Evolutionary conservation across 331 rosid species (phyloP).

Genomic region (Acacia concinna): DNA sequence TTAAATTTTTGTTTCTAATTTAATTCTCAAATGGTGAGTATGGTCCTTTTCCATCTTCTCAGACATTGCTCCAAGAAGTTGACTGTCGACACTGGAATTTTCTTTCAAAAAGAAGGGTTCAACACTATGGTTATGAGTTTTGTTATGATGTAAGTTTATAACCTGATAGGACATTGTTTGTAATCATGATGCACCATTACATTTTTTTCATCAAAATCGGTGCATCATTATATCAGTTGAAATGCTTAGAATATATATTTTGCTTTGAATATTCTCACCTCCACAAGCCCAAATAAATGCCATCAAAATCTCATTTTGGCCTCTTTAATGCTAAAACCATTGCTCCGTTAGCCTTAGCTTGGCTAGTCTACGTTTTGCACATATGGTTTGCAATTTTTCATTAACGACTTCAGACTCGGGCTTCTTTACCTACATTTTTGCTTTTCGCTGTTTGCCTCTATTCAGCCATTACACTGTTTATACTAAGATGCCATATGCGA

Average conservation of each 20-base stretch:
- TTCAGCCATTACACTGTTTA: not conserved
- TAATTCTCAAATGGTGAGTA: not conserved
- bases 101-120: slow-evolving; percentile 91
- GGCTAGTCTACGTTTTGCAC: not conserved
- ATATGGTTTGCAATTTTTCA: not conserved
- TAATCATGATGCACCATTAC: not conserved
- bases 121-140: slow-evolving; percentile 92
- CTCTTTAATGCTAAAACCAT: not conserved
- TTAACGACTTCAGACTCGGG: not conserved
- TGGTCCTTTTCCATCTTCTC: slow-evolving; percentile 27
- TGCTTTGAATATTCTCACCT: not conserved
- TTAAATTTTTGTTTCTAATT: not conserved
- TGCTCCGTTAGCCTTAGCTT: not conserved
- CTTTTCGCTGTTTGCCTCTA: not conserved
- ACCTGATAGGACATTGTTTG: not conserved
- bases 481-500: not conserved
- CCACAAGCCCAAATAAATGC: not conserved
- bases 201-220: not conserved
- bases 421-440: not conserved
- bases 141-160: slow-evolving; percentile 66
- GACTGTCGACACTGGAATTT: slow-evolving; percentile 72
- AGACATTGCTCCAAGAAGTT: slow-evolving; percentile 72
- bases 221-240: not conserved
- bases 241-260: not conserved
- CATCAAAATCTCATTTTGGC: not conserved